Evolutionary conservation across 352 stramenopile species (phyloP).

Genomic region (Globisporangium echinulatum): DNA sequence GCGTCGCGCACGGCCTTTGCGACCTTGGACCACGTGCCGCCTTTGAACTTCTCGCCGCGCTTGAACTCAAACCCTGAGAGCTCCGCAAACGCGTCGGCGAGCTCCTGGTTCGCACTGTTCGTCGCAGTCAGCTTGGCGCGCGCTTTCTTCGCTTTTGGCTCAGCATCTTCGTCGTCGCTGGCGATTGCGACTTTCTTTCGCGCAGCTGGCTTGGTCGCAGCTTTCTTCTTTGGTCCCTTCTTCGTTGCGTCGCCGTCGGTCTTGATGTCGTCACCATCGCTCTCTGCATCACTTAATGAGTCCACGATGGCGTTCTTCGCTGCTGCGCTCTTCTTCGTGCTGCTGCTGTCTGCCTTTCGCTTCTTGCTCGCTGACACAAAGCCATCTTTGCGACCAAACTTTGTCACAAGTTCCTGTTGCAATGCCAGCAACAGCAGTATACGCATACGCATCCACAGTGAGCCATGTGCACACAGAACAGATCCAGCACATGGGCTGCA

Average conservation of each 20-base stretch:
- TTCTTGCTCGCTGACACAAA: constrained; percentile 39
- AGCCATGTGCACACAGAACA: too few species aligned
- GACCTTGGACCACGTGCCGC: constrained; percentile 84
- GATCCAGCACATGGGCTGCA: not conserved
- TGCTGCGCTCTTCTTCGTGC: constrained; percentile 23
- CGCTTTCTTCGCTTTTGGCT: constrained; percentile 49
- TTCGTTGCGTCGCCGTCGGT: constrained; percentile 6
- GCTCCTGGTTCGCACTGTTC: constrained; percentile 58
- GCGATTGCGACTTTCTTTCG: constrained; percentile 19
- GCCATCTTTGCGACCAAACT: constrained; percentile 55
- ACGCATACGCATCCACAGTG: too few species aligned
- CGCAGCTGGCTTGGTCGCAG: not conserved
- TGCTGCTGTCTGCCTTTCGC: constrained; percentile 45
- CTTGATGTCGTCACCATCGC: not conserved
- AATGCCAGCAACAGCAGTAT: not conserved
- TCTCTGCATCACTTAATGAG: not conserved
- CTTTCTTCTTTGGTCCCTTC: constrained; percentile 17
- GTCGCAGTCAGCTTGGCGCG: constrained; percentile 34
- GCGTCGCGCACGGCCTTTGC: constrained; percentile 76
- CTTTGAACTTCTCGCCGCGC: constrained; percentile 81
- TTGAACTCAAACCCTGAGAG: constrained; percentile 87
- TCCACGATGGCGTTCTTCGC: not conserved
- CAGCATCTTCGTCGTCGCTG: constrained; percentile 34
- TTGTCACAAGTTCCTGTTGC: constrained; percentile 66
- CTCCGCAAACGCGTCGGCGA: constrained; percentile 73